phyloP scores from a whole-genome alignment of 345 rosid genomes.

The Chamaenerion angustifolium region DNA sequence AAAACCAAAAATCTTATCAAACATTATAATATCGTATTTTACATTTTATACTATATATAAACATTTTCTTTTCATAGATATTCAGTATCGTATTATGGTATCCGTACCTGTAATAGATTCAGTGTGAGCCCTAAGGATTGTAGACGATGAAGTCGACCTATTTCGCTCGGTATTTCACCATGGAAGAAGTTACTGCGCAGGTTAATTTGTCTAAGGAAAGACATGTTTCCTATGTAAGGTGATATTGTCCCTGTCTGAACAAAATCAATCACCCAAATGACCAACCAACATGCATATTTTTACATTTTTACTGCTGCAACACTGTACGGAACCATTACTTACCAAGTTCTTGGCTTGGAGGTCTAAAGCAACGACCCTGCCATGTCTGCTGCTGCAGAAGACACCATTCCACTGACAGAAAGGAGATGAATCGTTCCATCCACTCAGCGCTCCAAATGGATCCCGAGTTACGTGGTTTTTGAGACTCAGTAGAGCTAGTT shows the following conservation, averaged over 20 bases:
- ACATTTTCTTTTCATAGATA: too few relatives aligned
- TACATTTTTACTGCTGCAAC: neutral
- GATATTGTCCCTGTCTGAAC: constrained; percentile 12
- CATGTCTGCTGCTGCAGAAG: constrained; percentile 10
- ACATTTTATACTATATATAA: too few relatives aligned
- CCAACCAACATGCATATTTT: neutral
- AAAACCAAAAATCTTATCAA: too few relatives aligned
- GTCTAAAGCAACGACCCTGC: constrained; percentile 10
- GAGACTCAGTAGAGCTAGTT: constrained; percentile 11
- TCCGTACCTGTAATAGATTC: constrained; percentile 10
- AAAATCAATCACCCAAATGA: neutral
- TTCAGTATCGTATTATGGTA: neutral
- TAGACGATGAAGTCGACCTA: constrained; percentile 12
- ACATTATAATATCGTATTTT: too few relatives aligned
- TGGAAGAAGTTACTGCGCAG: constrained; percentile 14
- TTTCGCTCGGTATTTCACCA: constrained; percentile 12
- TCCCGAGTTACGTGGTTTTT: constrained; percentile 3
- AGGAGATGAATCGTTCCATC: constrained; percentile 15
- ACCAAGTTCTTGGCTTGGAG: constrained; percentile 8
- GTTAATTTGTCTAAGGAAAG: constrained; percentile 9
- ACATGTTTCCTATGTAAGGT: constrained; percentile 16
- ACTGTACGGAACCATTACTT: neutral
- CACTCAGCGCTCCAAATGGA: constrained; percentile 5
- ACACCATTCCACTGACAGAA: constrained; percentile 18
- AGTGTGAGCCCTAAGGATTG: neutral